A percentile compares a stretch with the other conserved stretches of the same genome.
Conservation (phyloP, 805 yeast genomes). For the Wickerhamomyces mucosus region DNA sequence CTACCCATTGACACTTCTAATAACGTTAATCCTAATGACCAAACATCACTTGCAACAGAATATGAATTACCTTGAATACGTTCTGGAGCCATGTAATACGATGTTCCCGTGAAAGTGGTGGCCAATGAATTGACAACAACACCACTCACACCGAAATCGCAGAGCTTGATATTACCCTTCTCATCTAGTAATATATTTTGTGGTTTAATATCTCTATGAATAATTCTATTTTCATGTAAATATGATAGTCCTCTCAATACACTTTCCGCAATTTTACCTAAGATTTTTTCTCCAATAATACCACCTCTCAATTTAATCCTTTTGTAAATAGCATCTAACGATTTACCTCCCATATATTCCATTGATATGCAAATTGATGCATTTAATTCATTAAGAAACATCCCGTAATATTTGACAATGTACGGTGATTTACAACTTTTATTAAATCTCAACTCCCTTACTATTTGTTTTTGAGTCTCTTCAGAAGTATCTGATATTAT, state of each 20-base stretch:
- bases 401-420: conserved; percentile 89
- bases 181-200: conserved; percentile 76
- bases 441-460: conserved; percentile 86
- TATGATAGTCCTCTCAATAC: conserved; percentile 81
- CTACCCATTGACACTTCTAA: conserved; percentile 89
- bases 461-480: conserved; percentile 79
- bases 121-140: conserved; percentile 93
- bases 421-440: conserved; percentile 71
- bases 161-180: conserved; percentile 77
- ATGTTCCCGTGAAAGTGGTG: conserved; percentile 94
- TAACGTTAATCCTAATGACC: conserved; percentile 91
- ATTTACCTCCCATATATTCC: conserved; percentile 95
- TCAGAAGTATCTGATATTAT: conserved; percentile 51
- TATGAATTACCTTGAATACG: conserved; percentile 93
- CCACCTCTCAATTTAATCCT: conserved; percentile 67
- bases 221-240: conserved; percentile 77
- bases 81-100: conserved; percentile 98
- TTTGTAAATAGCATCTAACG: conserved; percentile 85
- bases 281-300: conserved; percentile 83
- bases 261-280: conserved; percentile 84
- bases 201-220: conserved; percentile 95
- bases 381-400: conserved; percentile 66
- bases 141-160: conserved; percentile 98
- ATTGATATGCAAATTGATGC: conserved; percentile 87
- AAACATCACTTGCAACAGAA: conserved; percentile 89